Conservation (phyloP, 306 rosid genomes). For the Lagenaria siceraria region DNA sequence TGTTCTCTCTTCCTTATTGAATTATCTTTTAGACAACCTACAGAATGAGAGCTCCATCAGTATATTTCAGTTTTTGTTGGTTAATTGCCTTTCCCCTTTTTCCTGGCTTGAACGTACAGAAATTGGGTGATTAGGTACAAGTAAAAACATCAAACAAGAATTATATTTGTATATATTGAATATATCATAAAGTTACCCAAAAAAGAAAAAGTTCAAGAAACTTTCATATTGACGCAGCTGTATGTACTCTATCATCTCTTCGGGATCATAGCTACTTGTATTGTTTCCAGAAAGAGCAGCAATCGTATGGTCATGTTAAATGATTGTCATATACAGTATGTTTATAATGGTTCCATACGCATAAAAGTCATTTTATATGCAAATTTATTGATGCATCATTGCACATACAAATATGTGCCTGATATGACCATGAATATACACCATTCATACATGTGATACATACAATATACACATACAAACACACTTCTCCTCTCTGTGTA, state of each 20-base stretch:
- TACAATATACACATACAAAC: not conserved
- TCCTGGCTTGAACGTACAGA: not conserved
- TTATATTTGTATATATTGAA: not conserved
- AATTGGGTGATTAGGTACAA: not conserved
- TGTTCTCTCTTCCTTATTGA: not conserved
- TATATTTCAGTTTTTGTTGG: constrained; percentile 1
- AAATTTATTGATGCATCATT: not conserved
- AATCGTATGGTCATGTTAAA: not conserved
- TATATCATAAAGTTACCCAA: not conserved
- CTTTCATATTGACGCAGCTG: not conserved
- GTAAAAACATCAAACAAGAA: not conserved
- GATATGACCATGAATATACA: not conserved
- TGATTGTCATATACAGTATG: not conserved
- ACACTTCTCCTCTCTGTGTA: not conserved
- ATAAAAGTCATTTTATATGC: not conserved
- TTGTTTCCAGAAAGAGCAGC: not conserved
- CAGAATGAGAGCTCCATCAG: not conserved
- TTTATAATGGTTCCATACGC: not conserved
- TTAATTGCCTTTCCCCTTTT: not conserved
- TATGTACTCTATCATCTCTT: not conserved
- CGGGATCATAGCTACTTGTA: not conserved
- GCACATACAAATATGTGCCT: not conserved
- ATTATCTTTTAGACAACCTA: not conserved
- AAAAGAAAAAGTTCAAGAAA: not conserved
- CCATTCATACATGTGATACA: not conserved